Evolutionary conservation across 164 flowering plant genomes (phyloP), one percentile per base, ranked within the genome.

Genomic region (Aristolochia contorta): DNA sequence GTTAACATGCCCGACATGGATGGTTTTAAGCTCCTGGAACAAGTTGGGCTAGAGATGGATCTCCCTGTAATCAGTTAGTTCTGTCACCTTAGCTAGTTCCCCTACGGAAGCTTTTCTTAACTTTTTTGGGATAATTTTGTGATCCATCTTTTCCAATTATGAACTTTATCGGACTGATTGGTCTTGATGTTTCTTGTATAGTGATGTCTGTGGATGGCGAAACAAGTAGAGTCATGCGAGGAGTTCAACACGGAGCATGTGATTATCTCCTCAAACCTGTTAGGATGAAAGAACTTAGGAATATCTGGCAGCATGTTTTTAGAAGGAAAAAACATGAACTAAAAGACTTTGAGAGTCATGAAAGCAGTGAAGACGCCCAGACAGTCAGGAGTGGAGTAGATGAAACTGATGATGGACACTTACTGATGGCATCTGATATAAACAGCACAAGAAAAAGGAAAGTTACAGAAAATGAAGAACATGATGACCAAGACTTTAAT

Each of bases 191-290:
- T 59, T 51, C 43, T 21, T 61, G 6, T 55, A 62, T 82, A 93
- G 99, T 93, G 97, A 93, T 93, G 99, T 93, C 99, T 60, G 99
- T 90, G 18, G 97, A 93, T 72, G 99, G 97, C 33, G 99, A 93
- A 71, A 90, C 89, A 24, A 90, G 92, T 71, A 77, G 99, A 64
- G 99, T 93, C 20, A 89, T 88, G 99, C 90, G 86, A 74, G 99
- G 99, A 0, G 97, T 93, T 46, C 96, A 90, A 57, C 99, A 93
- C 62, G 99, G 99, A 46, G 99, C 99, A 0, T 93, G 97, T 58
- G 99, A 93, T 63, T 93, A 93, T 68, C 96, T 93, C 47, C 91
- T 93, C 14, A 93, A 93, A 75, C 99, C 98, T 2, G 84, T 93
- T 57, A 71, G 98, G 60, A 93, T 93, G 98, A 93, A 93, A 71